phyloP scores from a whole-genome alignment of 73 alveolate genomes.

The Tetrahymena elliotti region DNA sequence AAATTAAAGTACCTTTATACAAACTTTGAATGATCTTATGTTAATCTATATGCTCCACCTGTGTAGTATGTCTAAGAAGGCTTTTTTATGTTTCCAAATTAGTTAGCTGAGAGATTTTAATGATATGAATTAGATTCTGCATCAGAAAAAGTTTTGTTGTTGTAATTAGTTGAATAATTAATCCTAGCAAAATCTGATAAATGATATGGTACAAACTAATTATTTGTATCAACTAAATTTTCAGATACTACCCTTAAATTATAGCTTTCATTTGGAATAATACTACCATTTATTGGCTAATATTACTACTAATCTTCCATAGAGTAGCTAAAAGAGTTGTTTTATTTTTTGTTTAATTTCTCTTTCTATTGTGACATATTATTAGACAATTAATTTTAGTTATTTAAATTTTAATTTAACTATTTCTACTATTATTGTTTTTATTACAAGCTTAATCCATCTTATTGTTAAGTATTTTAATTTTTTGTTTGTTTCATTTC shows the following conservation, averaged over 20 bases:
- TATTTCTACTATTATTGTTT: too few relatives aligned
- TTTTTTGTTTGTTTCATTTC: too few relatives aligned
- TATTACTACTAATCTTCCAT: not conserved
- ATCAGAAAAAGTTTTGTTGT: not conserved
- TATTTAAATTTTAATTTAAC: too few relatives aligned
- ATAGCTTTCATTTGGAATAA: not conserved
- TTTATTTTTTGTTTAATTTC: too few relatives aligned
- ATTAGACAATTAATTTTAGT: too few relatives aligned
- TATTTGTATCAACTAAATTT: not conserved
- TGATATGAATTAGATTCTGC: not conserved
- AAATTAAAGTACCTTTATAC: not conserved
- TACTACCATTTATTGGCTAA: not conserved
- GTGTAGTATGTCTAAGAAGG: not conserved
- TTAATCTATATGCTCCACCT: not conserved
- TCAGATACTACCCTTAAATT: not conserved
- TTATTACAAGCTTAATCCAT: too few relatives aligned
- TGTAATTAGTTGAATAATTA: not conserved
- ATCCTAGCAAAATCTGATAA: not conserved
- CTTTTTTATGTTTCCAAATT: not conserved
- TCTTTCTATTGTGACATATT: not conserved
- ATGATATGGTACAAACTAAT: not conserved
- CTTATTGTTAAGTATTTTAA: too few relatives aligned
- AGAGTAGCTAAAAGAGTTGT: not conserved
- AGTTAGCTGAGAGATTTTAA: not conserved
- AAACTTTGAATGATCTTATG: not conserved